phyloP scores from a whole-genome alignment of 2,329 filamentous ascomycete genomes.

The Thielaviopsis populi region DNA sequence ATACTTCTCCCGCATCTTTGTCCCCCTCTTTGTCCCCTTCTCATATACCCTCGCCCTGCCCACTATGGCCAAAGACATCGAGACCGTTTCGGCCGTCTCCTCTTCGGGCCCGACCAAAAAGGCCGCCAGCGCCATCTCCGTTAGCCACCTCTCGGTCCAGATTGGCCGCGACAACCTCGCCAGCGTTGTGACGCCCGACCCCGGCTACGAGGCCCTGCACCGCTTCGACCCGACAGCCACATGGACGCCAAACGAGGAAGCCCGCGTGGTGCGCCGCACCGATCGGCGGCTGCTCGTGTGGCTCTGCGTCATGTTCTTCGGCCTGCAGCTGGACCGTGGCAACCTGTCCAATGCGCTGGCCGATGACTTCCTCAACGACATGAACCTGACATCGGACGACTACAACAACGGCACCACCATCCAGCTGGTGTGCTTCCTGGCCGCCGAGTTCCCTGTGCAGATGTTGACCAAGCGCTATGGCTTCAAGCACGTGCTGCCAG shows the following conservation, averaged over 20 bases:
- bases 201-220: slow-evolving; percentile 29
- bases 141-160: slow-evolving; percentile 6
- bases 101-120: neutral
- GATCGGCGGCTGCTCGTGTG: slow-evolving; percentile 29
- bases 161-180: slow-evolving; percentile 8
- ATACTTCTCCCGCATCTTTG: too few relatives aligned
- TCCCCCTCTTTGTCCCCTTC: neutral
- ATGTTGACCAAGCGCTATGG: slow-evolving; percentile 42
- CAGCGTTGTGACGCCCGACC: slow-evolving; percentile 22
- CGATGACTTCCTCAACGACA: slow-evolving; percentile 44
- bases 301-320: slow-evolving; percentile 42
- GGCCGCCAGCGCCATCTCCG: neutral
- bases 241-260: slow-evolving; percentile 45
- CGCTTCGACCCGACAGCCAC: slow-evolving; percentile 27
- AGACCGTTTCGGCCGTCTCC: neutral
- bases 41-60: neutral
- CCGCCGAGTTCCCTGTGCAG: slow-evolving; percentile 44
- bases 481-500: slow-evolving; percentile 40
- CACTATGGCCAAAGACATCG: slow-evolving; percentile 12
- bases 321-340: slow-evolving; percentile 47
- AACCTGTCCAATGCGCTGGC: slow-evolving; percentile 48
- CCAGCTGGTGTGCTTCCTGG: slow-evolving; percentile 38
- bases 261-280: slow-evolving; percentile 32
- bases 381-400: slow-evolving; percentile 33
- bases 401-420: slow-evolving; percentile 45